Evolutionary conservation across 768 basidiomycete species (phyloP).

Genomic region (Trametes punicea): DNA sequence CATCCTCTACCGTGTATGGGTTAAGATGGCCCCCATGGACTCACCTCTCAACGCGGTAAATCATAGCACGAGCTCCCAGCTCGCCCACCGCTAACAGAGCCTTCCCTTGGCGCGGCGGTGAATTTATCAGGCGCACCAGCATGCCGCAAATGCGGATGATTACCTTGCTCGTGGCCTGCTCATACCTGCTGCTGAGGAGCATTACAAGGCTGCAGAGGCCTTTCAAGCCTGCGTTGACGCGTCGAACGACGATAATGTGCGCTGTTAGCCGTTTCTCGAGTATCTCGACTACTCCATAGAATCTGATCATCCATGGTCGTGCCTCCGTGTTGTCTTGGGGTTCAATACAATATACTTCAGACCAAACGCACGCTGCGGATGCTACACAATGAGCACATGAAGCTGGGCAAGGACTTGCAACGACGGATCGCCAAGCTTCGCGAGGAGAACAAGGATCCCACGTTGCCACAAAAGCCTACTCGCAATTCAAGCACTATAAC

Average conservation of each 20-base stretch:
- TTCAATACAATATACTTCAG: slow-evolving; percentile 34
- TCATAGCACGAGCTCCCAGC: background rate
- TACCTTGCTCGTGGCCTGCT: slow-evolving; percentile 62
- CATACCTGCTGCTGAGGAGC: slow-evolving; percentile 70
- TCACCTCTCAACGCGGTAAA: slow-evolving; percentile 22
- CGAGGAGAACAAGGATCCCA: slow-evolving; percentile 76
- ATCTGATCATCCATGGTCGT: background rate
- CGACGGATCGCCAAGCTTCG: slow-evolving; percentile 67
- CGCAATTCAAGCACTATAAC: slow-evolving; percentile 24
- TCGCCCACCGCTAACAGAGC: slow-evolving; percentile 5
- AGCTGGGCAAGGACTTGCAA: slow-evolving; percentile 67
- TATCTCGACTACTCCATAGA: background rate
- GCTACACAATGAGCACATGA: slow-evolving; percentile 72
- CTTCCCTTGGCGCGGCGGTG: background rate
- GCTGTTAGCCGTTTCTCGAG: slow-evolving; percentile 17
- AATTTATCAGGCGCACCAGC: slow-evolving; percentile 67
- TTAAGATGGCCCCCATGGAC: slow-evolving; percentile 16
- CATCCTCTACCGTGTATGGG: background rate
- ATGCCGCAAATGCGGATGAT: slow-evolving; percentile 79
- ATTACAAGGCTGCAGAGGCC: slow-evolving; percentile 71
- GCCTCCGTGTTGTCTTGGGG: background rate
- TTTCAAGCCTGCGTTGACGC: slow-evolving; percentile 72
- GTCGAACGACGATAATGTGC: slow-evolving; percentile 69
- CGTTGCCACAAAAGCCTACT: slow-evolving; percentile 58
- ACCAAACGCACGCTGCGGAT: slow-evolving; percentile 74